Conservation (phyloP, 1,284 basidiomycete genomes). For the Gomphus bonarii region DNA sequence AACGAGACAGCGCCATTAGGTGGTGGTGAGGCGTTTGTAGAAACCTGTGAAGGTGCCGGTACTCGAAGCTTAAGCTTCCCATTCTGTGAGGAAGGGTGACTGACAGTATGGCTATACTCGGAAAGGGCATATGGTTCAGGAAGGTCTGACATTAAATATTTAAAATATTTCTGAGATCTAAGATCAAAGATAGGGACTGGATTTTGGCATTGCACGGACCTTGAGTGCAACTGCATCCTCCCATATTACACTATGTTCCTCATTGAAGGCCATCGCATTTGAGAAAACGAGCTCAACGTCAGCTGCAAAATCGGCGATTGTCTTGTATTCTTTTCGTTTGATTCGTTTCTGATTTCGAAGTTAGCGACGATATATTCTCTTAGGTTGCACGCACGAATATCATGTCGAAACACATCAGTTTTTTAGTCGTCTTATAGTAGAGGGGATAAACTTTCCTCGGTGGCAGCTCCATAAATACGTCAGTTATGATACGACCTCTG, state of each 20-base stretch:
- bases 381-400: conserved; percentile 52
- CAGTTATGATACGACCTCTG: conserved; percentile 61
- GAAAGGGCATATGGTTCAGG: conserved; percentile 50
- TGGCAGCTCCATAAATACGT: conserved; percentile 79
- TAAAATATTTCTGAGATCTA: conserved; percentile 49
- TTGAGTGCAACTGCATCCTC: conserved; percentile 57
- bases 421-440: conserved; percentile 81
- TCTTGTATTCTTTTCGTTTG: conserved; percentile 63
- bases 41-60: conserved; percentile 1
- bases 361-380: conserved; percentile 12
- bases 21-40: neutral
- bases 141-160: conserved; percentile 63
- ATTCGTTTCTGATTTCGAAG: conserved; percentile 48
- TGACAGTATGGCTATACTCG: conserved; percentile 30
- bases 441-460: conserved; percentile 69
- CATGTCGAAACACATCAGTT: conserved; percentile 73
- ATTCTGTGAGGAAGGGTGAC: conserved; percentile 1
- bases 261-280: conserved; percentile 81
- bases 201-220: conserved; percentile 29
- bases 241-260: conserved; percentile 67
- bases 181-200: neutral
- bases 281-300: conserved; percentile 87
- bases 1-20: neutral
- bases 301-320: conserved; percentile 61
- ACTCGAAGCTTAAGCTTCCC: conserved; percentile 10